Percentiles rank a stretch among this genome's conserved stretches.
phyloP scores from a whole-genome alignment of 163 green algal species.

The Scenedesmus sp. region DNA sequence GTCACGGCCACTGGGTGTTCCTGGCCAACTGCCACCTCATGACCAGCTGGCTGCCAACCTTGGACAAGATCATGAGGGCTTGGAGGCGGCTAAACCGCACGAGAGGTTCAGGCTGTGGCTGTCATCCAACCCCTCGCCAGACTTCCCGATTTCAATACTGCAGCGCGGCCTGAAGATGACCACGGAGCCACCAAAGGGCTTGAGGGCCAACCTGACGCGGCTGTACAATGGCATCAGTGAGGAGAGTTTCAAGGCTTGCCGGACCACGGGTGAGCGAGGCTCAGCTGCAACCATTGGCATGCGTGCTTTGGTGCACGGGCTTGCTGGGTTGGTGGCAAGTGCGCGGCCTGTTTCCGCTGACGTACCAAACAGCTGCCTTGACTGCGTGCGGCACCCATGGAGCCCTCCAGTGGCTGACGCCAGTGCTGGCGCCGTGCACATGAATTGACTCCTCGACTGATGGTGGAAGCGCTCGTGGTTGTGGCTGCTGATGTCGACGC shows the following conservation, averaged over 20 bases:
- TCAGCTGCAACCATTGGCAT: not conserved
- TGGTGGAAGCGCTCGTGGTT: not conserved
- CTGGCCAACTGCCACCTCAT: slow-evolving; percentile 94
- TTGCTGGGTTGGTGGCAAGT: not conserved
- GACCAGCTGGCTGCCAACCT: slow-evolving; percentile 87
- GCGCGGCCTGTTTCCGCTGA: not conserved
- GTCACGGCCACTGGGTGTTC: slow-evolving; percentile 90
- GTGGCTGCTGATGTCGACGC: not conserved
- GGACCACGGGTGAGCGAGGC: not conserved
- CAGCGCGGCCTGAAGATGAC: slow-evolving; percentile 91
- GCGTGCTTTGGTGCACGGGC: not conserved
- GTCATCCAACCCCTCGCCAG: slow-evolving; percentile 74
- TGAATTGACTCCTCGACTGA: too few relatives aligned
- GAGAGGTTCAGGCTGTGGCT: slow-evolving; percentile 90
- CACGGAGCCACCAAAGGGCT: slow-evolving; percentile 88
- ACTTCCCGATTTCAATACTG: slow-evolving; percentile 90
- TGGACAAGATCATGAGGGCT: slow-evolving; percentile 90
- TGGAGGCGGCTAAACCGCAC: slow-evolving; percentile 77
- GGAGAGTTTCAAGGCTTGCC: slow-evolving; percentile 64
- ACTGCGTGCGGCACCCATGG: too few relatives aligned
- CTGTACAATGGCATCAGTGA: slow-evolving; percentile 86
- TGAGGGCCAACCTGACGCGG: slow-evolving; percentile 87
- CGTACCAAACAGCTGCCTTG: too few relatives aligned
- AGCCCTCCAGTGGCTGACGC: too few relatives aligned
- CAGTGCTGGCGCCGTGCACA: too few relatives aligned